phyloP scores from a whole-genome alignment of 2,329 filamentous ascomycete genomes.

The Hypoxylon sp. region DNA sequence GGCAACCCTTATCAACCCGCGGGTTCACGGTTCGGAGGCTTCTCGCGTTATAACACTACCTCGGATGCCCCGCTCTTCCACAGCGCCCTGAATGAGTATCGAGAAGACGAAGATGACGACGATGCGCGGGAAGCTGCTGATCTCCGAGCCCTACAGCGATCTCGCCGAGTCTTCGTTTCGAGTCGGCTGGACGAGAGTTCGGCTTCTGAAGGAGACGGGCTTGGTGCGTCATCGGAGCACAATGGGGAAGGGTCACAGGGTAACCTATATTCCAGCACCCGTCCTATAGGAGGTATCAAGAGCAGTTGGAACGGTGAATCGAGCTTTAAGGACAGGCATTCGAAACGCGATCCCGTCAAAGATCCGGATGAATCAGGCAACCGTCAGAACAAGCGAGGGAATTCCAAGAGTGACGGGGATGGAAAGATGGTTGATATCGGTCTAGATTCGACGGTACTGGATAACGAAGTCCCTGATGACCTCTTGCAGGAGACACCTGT shows the following conservation, averaged over 20 bases:
- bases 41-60: constrained; percentile 79
- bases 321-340: constrained; percentile 58
- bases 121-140: constrained; percentile 95
- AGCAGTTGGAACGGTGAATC: constrained; percentile 75
- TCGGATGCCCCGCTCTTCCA: constrained; percentile 95
- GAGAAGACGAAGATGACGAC: constrained; percentile 94
- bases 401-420: constrained; percentile 59
- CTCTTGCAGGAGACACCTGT: constrained; percentile 68
- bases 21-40: constrained; percentile 85
- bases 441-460: constrained; percentile 76
- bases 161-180: constrained; percentile 87
- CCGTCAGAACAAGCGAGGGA: constrained; percentile 52
- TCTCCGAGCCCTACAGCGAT: constrained; percentile 90
- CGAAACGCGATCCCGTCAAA: constrained; percentile 63
- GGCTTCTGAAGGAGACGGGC: constrained; percentile 82
- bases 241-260: constrained; percentile 64
- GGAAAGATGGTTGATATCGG: constrained; percentile 90
- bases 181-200: constrained; percentile 88
- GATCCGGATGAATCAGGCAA: constrained; percentile 52
- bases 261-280: constrained; percentile 51
- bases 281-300: constrained; percentile 67
- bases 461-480: constrained; percentile 73
- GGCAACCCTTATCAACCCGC: constrained; percentile 85
- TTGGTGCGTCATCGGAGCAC: constrained; percentile 68
- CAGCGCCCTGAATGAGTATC: constrained; percentile 89